Evolutionary conservation across 768 basidiomycete species (phyloP).

Genomic region (Mycena haematopus): DNA sequence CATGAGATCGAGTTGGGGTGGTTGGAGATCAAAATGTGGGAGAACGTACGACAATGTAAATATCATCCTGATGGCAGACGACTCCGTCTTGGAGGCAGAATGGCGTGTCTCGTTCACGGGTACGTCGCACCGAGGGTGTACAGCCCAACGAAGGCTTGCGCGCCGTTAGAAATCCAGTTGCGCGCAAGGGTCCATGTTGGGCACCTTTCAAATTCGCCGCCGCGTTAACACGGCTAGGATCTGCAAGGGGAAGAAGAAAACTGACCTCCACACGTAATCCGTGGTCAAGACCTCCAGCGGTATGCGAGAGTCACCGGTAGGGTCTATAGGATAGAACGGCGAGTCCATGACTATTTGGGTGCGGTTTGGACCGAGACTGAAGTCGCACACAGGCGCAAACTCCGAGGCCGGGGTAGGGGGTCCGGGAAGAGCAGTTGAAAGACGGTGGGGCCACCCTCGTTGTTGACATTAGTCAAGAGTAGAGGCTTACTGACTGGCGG

Average conservation of each 20-base stretch:
- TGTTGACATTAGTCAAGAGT: conserved; percentile 69
- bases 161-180: conserved; percentile 67
- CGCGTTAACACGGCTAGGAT: background rate
- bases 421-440: conserved; percentile 45
- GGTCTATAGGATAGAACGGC: conserved; percentile 47
- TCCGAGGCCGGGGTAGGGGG: conserved; percentile 45
- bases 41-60: conserved; percentile 58
- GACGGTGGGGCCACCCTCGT: conserved; percentile 74
- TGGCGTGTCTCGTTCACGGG: conserved; percentile 59
- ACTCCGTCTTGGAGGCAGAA: conserved; percentile 61
- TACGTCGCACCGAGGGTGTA: conserved; percentile 73
- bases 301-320: conserved; percentile 48
- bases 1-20: background rate
- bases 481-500: conserved; percentile 68
- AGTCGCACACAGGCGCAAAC: conserved; percentile 47
- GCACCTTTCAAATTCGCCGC: conserved; percentile 48
- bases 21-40: background rate
- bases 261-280: conserved; percentile 64
- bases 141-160: conserved; percentile 66
- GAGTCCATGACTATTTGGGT: conserved; percentile 51
- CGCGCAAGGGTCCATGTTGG: conserved; percentile 74
- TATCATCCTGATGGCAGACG: conserved; percentile 85
- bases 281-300: conserved; percentile 66
- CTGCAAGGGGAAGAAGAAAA: background rate
- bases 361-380: conserved; percentile 55